Conservation (phyloP, 1,139 yeast genomes). For the Pichia sp. region DNA sequence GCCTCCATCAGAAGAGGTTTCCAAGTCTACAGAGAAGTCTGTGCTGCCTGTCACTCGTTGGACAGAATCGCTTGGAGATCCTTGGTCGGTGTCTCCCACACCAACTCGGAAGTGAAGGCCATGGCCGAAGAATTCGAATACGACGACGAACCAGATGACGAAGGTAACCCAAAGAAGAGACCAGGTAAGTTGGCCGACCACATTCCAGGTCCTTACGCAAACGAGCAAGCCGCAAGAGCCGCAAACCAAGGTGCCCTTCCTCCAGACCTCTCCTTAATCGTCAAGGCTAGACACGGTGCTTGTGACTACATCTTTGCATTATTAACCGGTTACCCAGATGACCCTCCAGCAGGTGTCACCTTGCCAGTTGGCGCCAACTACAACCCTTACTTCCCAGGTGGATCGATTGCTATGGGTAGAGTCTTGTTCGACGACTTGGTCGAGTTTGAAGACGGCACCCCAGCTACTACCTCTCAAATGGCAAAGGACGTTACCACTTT, state of each 20-base stretch:
- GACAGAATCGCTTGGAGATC: conserved; percentile 99
- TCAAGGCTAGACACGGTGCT: conserved; percentile 99
- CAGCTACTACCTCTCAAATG: conserved; percentile 98
- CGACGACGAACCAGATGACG: conserved; percentile 99
- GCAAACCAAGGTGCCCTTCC: conserved; percentile 99
- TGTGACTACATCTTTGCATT: conserved; percentile 91
- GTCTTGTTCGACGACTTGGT: conserved; percentile 95
- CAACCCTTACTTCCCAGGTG: conserved; percentile 99
- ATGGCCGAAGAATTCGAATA: conserved; percentile 97
- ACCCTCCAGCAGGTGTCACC: conserved; percentile 94
- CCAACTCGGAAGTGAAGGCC: conserved; percentile 83
- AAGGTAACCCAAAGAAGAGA: conserved; percentile 98
- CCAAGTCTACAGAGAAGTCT: conserved; percentile 97
- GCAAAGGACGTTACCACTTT: conserved; percentile 96
- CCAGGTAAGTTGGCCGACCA: conserved; percentile 97
- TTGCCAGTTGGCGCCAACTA: conserved; percentile 93
- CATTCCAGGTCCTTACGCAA: conserved; percentile 92
- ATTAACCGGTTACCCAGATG: conserved; percentile 98
- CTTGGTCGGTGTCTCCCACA: conserved; percentile 94
- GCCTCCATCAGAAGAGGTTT: conserved; percentile 97
- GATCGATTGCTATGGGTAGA: conserved; percentile 98
- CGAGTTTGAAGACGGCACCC: conserved; percentile 98
- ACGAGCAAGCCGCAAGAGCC: conserved; percentile 99
- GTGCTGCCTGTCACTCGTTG: conserved; percentile 98
- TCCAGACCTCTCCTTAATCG: conserved; percentile 94